phyloP scores from a whole-genome alignment of 1,284 basidiomycete genomes.

The Apiotrichum domesticum region DNA sequence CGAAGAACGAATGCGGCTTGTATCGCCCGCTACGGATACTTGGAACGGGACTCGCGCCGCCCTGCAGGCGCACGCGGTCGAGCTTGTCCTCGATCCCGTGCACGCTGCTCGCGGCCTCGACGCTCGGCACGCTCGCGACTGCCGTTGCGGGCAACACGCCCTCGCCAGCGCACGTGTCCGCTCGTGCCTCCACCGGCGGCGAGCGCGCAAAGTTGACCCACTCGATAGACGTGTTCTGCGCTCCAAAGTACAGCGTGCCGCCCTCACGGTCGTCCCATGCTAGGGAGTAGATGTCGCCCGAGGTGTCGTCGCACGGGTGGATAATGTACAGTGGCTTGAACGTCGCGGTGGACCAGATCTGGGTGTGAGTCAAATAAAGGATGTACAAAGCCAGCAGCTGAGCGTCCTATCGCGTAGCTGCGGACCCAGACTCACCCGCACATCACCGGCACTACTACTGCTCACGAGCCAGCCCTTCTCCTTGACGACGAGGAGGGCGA shows the following conservation, averaged over 20 bases:
- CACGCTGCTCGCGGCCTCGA: no score
- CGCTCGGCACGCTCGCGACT: no score
- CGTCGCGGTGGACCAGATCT: constrained; percentile 79
- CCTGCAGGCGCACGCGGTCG: background rate
- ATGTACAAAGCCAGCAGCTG: constrained; percentile 4
- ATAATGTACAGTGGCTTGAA: constrained; percentile 70
- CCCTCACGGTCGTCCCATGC: constrained; percentile 63
- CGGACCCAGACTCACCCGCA: constrained; percentile 54
- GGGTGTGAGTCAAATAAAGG: constrained; percentile 8
- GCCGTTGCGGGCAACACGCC: background rate
- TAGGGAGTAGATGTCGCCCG: constrained; percentile 87
- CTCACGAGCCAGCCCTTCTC: constrained; percentile 80
- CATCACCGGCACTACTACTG: constrained; percentile 63
- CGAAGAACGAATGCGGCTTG: constrained; percentile 42
- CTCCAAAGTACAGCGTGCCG: constrained; percentile 72
- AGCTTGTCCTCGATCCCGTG: background rate
- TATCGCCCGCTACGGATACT: constrained; percentile 28
- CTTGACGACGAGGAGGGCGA: constrained; percentile 70
- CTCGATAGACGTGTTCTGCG: constrained; percentile 83
- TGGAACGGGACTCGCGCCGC: background rate
- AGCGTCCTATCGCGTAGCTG: background rate
- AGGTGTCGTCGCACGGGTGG: constrained; percentile 73
- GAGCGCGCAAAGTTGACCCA: constrained; percentile 61
- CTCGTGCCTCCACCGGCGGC: background rate
- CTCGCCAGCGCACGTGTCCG: background rate